Percentiles rank a stretch among this genome's conserved stretches.
These are phyloP conservation scores for Bipolaris bicolor DNA, from an alignment of 2,329 filamentous ascomycete genomes.

Conservation along the genomic window DNA sequence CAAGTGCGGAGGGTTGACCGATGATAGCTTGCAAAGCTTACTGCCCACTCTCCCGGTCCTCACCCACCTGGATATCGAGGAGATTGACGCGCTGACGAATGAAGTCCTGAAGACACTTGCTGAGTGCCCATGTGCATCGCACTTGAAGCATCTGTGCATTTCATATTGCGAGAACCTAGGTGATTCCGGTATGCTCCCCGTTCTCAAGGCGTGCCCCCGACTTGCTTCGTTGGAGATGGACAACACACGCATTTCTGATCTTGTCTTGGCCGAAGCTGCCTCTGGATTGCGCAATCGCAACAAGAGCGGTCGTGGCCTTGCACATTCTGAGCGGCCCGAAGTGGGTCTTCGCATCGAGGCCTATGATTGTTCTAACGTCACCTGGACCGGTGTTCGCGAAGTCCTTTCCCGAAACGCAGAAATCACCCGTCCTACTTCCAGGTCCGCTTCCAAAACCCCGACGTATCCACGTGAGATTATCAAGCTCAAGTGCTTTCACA, in stretches of 20 bases:
- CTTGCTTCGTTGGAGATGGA: conserved; percentile 83
- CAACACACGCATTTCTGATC: conserved; percentile 88
- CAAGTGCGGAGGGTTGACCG: conserved; percentile 75
- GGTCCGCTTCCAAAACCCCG: conserved; percentile 40
- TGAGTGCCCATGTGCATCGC: conserved; percentile 73
- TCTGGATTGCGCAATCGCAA: conserved; percentile 74
- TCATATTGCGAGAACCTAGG: conserved; percentile 88
- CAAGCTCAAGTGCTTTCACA: conserved; percentile 89
- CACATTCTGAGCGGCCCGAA: conserved; percentile 40
- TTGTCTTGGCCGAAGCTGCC: conserved; percentile 84
- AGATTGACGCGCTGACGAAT: conserved; percentile 79
- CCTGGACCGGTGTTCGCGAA: conserved; percentile 89
- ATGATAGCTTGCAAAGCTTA: conserved; percentile 73
- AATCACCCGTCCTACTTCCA: conserved; percentile 59
- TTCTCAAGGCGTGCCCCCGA: conserved; percentile 75
- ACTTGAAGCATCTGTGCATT: conserved; percentile 80
- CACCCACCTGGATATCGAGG: conserved; percentile 88
- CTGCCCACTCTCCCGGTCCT: conserved; percentile 77
- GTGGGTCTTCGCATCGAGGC: conserved; percentile 77
- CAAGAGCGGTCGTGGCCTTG: conserved; percentile 49
- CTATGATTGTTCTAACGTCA: conserved; percentile 91
- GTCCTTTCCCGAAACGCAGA: conserved; percentile 85
- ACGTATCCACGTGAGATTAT: conserved; percentile 81
- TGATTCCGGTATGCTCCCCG: conserved; percentile 80
- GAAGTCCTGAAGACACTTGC: conserved; percentile 74